Evolutionary conservation across 345 rosid species (phyloP).

Genomic region (Corymbia maculata): DNA sequence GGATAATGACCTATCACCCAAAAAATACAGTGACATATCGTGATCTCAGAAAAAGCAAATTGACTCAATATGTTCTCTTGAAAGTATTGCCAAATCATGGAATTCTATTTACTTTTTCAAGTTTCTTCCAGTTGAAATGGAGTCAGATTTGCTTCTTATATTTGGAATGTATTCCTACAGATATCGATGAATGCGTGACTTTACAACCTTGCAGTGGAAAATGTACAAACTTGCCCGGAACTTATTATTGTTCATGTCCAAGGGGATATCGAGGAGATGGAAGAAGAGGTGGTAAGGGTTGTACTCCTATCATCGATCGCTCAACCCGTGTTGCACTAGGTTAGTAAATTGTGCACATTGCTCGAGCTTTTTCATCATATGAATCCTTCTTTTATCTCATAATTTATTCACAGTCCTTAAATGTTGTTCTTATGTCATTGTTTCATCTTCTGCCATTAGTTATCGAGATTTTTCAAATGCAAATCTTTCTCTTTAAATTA

Average conservation of each 20-base stretch:
- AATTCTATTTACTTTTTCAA: background rate
- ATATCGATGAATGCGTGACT: slow-evolving; percentile 9
- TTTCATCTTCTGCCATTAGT: background rate
- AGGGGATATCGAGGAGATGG: slow-evolving; percentile 14
- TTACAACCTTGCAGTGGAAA: background rate
- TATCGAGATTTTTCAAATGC: background rate
- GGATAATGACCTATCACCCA: background rate
- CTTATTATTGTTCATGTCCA: slow-evolving; percentile 15
- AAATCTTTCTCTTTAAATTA: no score
- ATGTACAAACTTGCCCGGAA: slow-evolving; percentile 3
- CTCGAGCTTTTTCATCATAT: background rate
- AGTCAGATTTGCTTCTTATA: background rate
- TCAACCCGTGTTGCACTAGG: fast-evolving
- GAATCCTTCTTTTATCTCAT: background rate
- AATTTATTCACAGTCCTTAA: background rate
- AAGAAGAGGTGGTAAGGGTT: background rate
- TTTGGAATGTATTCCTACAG: background rate
- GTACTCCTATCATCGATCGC: background rate
- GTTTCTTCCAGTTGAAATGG: background rate
- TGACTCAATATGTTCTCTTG: background rate
- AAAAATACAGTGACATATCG: background rate
- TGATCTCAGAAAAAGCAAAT: background rate
- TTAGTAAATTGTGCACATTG: background rate
- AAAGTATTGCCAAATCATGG: fast-evolving
- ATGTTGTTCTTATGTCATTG: background rate